Evolutionary conservation across 306 rosid species (phyloP), one percentile per base, ranked within the genome.

Genomic region (Aeschynomene evenia): DNA sequence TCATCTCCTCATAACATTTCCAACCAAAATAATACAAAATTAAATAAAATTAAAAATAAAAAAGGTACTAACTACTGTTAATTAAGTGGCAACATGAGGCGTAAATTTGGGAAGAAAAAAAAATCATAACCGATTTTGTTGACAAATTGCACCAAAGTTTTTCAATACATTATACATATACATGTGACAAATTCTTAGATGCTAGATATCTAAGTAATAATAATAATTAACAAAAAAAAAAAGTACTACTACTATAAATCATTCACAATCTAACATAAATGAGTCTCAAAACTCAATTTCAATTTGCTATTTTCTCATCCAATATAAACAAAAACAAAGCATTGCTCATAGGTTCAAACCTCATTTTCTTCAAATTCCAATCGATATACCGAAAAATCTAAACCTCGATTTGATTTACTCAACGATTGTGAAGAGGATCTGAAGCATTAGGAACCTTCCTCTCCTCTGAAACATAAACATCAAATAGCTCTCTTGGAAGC

Each of bases 371-470:
- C n/a, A n/a, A n/a, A n/a, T n/a, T n/a, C 16, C 4, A 45, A 61
- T 23, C 77, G 15, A 29, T 46, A 36, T 51, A 46, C 13, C 13
- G 34, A 43, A 24, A 29, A 24, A 29, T 7, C 40, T 13, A n/a
- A 54, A 9, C 40, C 37, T 55, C 36, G 5, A n/a, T n/a, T n/a
- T 9, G 40, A 34, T 9, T n/a, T n/a, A 16, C 45, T 92, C 81
- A 93, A 63, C 97, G 97, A 75, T 93, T 93, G 81, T 93, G 98
- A 10, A 93, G 97, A 14, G 98, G 98, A 33, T 93, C 97, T 11
- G 91, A 81, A n/a, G 96, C 90, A 72, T 93, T 82, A 1, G 98
- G 97, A 81, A 93, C 97, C 77, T 68, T 86, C 64, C 97, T 90
- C 86, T 85, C 86, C 72, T 77, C 79, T 22, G 96, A 74, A 66